These are phyloP conservation scores for Sideroxylon spinosum DNA, from an alignment of 179 eudicot species.

Conservation along the genomic window DNA sequence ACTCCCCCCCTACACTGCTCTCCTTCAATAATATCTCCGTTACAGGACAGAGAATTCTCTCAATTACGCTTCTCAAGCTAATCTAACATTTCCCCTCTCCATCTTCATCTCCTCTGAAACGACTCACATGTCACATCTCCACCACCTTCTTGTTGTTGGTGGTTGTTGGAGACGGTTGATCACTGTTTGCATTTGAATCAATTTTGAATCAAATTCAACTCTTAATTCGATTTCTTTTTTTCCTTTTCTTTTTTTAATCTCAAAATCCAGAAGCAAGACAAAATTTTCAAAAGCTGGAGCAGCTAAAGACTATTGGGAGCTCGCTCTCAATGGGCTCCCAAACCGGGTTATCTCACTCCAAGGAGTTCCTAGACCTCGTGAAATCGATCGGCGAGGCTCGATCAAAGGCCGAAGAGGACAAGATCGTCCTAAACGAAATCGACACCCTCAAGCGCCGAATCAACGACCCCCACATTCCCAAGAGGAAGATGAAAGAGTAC, in stretches of 20 bases:
- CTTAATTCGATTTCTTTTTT: neutral
- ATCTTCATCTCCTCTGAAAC: no score
- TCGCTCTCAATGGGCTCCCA: conserved; percentile 98
- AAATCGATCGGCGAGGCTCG: conserved; percentile 93
- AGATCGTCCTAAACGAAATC: conserved; percentile 73
- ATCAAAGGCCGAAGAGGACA: conserved; percentile 90
- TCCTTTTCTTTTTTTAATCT: no score
- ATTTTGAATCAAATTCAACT: neutral
- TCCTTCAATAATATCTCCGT: no score
- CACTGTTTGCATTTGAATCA: no score
- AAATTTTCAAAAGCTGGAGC: conserved; percentile 51
- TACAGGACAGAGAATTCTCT: no score
- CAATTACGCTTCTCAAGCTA: no score
- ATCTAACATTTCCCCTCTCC: no score
- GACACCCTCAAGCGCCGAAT: conserved; percentile 65
- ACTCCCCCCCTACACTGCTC: no score
- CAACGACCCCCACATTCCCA: conserved; percentile 70
- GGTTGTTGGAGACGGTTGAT: no score
- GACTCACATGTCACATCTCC: neutral
- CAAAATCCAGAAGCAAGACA: neutral
- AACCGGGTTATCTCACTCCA: conserved; percentile 75
- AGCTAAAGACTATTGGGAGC: conserved; percentile 75
- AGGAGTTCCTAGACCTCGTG: conserved; percentile 86
- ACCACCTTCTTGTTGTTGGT: no score
- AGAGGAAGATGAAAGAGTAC: conserved; percentile 83